These are phyloP conservation scores for Fusarium dlaminii DNA, from an alignment of 2,329 filamentous ascomycete genomes.

Conservation along the genomic window DNA sequence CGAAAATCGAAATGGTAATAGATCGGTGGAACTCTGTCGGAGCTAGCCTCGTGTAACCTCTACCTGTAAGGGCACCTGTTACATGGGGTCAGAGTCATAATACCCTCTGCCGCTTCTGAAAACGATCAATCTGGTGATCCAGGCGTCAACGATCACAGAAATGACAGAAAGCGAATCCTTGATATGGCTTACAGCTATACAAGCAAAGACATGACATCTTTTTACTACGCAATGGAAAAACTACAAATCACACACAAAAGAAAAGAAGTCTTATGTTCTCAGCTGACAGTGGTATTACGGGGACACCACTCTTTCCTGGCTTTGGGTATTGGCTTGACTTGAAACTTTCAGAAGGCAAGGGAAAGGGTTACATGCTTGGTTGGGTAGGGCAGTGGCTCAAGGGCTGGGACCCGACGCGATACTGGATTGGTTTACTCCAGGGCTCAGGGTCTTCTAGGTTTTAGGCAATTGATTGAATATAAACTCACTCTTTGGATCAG, in stretches of 20 bases:
- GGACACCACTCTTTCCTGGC: neutral
- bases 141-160: neutral
- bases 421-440: neutral
- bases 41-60: neutral
- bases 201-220: neutral
- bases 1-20: neutral
- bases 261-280: neutral
- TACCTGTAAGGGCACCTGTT: neutral
- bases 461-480: neutral
- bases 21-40: neutral
- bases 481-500: neutral
- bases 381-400: neutral
- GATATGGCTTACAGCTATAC: neutral
- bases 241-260: neutral
- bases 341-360: neutral
- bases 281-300: neutral
- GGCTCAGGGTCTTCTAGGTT: no score
- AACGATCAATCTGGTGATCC: no score
- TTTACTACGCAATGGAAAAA: neutral
- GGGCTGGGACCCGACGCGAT: neutral
- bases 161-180: neutral
- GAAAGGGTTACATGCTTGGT: neutral
- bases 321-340: neutral
- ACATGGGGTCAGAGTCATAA: neutral
- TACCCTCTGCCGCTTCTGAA: neutral